Evolutionary conservation across 2,329 filamentous ascomycete genomes (phyloP).

Genomic region (Scedosporium aurantiacum): DNA sequence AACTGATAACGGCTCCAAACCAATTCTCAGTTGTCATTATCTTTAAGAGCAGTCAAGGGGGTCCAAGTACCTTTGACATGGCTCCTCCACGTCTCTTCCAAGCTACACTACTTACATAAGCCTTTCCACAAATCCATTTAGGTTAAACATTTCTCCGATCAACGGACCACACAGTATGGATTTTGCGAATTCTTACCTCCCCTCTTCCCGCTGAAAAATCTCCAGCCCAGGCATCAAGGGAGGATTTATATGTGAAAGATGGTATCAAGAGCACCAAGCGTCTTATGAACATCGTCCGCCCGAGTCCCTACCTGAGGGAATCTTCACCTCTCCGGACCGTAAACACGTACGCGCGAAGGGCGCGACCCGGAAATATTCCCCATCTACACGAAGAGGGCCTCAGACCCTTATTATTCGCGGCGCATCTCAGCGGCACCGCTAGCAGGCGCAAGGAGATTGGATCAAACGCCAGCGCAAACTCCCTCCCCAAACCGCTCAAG

Average conservation of each 20-base stretch:
- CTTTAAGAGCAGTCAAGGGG: not conserved
- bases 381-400: no score
- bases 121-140: not conserved
- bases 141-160: not conserved
- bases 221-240: not conserved
- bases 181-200: not conserved
- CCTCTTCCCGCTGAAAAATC: not conserved
- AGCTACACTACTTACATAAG: not conserved
- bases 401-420: not conserved
- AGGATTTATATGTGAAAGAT: not conserved
- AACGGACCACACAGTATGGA: not conserved
- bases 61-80: not conserved
- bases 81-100: not conserved
- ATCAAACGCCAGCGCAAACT: not conserved
- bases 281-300: not conserved
- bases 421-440: not conserved
- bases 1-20: not conserved
- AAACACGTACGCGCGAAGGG: not conserved
- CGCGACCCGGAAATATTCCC: not conserved
- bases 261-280: not conserved
- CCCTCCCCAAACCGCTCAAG: conserved; percentile 9
- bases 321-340: not conserved
- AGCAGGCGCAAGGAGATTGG: not conserved
- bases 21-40: not conserved
- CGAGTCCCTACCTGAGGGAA: not conserved